Base-by-base conservation (phyloP, 2,329 filamentous ascomycete genomes). In the Colletotrichum sp. region DNA sequence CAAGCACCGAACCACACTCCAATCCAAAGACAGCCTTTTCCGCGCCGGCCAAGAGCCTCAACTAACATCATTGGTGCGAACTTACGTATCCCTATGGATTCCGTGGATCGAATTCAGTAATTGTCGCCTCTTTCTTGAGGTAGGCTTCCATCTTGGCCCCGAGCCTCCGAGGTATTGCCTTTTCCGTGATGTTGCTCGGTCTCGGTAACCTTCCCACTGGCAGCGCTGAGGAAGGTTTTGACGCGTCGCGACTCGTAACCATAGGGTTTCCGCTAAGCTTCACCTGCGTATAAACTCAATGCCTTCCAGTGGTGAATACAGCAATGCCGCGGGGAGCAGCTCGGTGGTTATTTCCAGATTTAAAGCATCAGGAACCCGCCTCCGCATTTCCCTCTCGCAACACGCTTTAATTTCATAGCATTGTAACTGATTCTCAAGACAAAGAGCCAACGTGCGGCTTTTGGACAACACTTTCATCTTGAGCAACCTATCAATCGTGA, bases 201-300 rank as follows among this genome's bases (percentile, higher is more conserved):
- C 44, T 48, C 44, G 44, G 44, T 48, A 48, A 48, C 44, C 44
- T 48, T 48, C 44, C n/a, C 44, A 22, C 44, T 48, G 44, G 44
- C 44, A 48, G 44, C 44, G 10, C 44, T 0, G 44, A 48, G 6
- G 44, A 48, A 52, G 10, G 44, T 22, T 52, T 52, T 52, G 44
- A 52, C 44, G 44, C 44, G n/a, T 52, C 6, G 44, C 44, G 44
- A 52, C 44, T 52, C 44, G 44, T 52, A 52, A 22, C 44, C n/a
- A 52, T 52, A 52, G 44, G 44, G 44, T 52, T 52, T 52, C 44
- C 44, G n/a, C n/a, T 52, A 52, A 52, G 44, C 44, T 22, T 52
- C n/a, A 52, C n/a, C 44, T 52, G n/a, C 10, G n/a, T 52, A 13
- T 13, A 13, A 52, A 52, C 44, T 52, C 44, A 52, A 52, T 52